Base-by-base conservation (phyloP, 805 yeast species). In the Saccharomycopsis sp. region DNA sequence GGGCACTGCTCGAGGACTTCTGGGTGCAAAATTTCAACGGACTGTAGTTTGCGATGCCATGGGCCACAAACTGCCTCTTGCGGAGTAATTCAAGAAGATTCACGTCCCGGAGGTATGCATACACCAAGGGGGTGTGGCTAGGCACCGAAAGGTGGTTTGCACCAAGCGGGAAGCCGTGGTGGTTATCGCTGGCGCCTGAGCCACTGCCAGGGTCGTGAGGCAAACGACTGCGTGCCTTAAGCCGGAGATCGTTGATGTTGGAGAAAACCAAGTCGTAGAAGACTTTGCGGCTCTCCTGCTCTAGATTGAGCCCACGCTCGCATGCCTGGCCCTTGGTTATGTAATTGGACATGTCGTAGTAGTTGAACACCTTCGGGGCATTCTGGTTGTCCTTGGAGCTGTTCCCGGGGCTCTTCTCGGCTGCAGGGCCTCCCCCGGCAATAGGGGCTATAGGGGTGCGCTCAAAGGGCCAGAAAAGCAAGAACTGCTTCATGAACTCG, bases 401-500 rank as follows among this genome's bases (percentile, higher is more conserved):
- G 2, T 16, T 40, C n/a, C 16, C 16, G 46, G 16, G 15, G 15
- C 16, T 40, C 15, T 40, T 40, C 16, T n/a, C 16, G 15, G 46
- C 16, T 40, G 15, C 46, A n/a, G 15, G 2, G 16, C 16, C 46
- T 40, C 16, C 46, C 46, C n/a, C n/a, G n/a, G n/a, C n/a, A n/a
- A n/a, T n/a, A n/a, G n/a, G n/a, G n/a, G n/a, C n/a, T 7, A 29
- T 56, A 16, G 51, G 41, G 8, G 29, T 9, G 20, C 61, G 46
- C 7, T 29, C 15, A 14, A 23, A 23, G 15, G 61, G 61, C 52
- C 53, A 56, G 47, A 61, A 61, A 12, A 51, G 51, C 15, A 61
- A 44, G 50, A 54, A 59, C 40, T 61, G 63, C 37, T 57, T 47
- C 16, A 54, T 40, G 15, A 53, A 20, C 41, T 60, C 63, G 7